phyloP scores from a whole-genome alignment of 2,329 filamentous ascomycete species.

The Colletotrichum tofieldiae region DNA sequence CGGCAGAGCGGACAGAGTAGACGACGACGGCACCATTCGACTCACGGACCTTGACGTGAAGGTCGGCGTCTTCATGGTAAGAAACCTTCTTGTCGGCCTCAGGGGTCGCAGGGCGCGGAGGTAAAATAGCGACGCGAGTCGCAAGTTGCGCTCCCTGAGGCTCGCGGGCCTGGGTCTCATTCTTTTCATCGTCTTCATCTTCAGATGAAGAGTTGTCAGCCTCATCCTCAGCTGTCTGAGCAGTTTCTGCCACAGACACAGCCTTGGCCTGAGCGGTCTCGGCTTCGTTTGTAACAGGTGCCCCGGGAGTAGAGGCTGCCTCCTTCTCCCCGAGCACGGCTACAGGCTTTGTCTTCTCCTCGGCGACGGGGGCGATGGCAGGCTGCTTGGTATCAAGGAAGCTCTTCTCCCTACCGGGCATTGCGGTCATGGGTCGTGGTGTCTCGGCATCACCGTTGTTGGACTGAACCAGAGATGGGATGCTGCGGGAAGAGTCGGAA shows the following conservation, averaged over 20 bases:
- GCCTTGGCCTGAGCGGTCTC: constrained; percentile 23
- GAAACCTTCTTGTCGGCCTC: constrained; percentile 34
- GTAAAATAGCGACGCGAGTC: constrained; percentile 33
- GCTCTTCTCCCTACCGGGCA: constrained; percentile 37
- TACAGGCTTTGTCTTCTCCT: neutral
- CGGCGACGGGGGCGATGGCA: constrained; percentile 2
- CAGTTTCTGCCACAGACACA: constrained; percentile 20
- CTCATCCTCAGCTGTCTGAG: constrained; percentile 28
- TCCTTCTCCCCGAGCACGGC: neutral
- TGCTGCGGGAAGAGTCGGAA: constrained; percentile 35
- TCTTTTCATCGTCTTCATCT: constrained; percentile 32
- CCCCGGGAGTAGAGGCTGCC: neutral
- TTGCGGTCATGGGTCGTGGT: constrained; percentile 35
- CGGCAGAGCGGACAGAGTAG: constrained; percentile 34
- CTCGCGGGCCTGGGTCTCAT: constrained; percentile 19
- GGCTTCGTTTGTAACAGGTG: constrained; percentile 7
- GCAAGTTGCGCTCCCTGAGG: constrained; percentile 37
- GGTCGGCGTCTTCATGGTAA: constrained; percentile 37
- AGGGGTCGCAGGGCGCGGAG: constrained; percentile 29
- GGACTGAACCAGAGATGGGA: constrained; percentile 32
- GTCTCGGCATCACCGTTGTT: constrained; percentile 25
- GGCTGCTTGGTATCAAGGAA: constrained; percentile 28
- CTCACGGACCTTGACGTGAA: constrained; percentile 37
- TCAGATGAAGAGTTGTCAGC: constrained; percentile 31
- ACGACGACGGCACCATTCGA: constrained; percentile 19